phyloP scores from a whole-genome alignment of 1,284 basidiomycete species.

The Rhodotorula sp. region DNA sequence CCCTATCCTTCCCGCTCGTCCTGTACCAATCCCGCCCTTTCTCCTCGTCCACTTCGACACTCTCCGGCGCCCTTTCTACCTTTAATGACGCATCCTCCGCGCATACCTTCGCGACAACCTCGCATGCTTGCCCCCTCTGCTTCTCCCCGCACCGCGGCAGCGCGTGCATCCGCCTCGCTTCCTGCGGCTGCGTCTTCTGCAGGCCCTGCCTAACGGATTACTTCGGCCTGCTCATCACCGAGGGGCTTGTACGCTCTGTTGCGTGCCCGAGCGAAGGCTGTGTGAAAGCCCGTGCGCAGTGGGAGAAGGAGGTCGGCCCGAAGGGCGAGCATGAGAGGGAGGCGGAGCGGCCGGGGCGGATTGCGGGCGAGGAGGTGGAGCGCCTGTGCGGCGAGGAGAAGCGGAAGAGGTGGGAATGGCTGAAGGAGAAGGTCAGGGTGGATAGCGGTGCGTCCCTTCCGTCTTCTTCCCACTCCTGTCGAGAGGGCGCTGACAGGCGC shows the following conservation, averaged over 20 bases:
- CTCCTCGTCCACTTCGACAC: neutral
- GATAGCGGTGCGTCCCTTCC: conserved; percentile 61
- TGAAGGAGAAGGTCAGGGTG: conserved; percentile 65
- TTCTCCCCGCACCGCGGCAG: conserved; percentile 68
- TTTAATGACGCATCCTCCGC: neutral
- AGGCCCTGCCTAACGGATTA: conserved; percentile 68
- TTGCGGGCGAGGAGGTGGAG: conserved; percentile 44
- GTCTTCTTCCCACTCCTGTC: neutral
- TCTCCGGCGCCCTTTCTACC: neutral
- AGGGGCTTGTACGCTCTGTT: conserved; percentile 69
- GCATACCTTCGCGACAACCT: conserved; percentile 16
- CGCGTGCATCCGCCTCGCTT: conserved; percentile 63
- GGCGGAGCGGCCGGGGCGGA: conserved; percentile 22
- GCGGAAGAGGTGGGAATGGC: conserved; percentile 69
- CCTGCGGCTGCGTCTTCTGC: conserved; percentile 72
- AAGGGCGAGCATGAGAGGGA: neutral
- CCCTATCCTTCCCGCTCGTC: conserved; percentile 12
- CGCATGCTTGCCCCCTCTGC: conserved; percentile 34
- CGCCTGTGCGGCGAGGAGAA: conserved; percentile 65
- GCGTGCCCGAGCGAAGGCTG: conserved; percentile 66
- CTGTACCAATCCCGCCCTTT: neutral
- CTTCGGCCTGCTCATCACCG: conserved; percentile 70
- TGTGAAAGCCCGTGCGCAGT: conserved; percentile 14
- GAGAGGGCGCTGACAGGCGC: neutral
- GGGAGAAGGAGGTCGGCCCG: conserved; percentile 27